Conservation (phyloP, 106 monocot species). For the Phalaenopsis equestris region DNA sequence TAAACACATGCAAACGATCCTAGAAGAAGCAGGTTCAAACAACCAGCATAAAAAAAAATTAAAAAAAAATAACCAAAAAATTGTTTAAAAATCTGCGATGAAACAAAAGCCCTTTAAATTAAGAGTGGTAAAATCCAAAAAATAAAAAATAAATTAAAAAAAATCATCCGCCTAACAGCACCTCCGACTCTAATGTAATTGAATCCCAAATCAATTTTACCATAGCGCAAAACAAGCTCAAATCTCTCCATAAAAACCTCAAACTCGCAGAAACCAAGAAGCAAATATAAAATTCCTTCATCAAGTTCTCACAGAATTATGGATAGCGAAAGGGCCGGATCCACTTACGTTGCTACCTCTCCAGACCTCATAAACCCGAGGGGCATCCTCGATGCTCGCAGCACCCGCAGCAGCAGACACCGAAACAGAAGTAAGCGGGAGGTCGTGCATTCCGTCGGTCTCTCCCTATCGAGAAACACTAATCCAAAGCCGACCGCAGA, state of each 20-base stretch:
- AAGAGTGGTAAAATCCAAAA: background rate
- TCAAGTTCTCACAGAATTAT: background rate
- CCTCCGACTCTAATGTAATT: too few relatives aligned
- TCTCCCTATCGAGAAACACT: background rate
- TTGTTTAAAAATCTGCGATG: background rate
- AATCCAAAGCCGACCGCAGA: background rate
- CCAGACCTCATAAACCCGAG: conserved; percentile 69
- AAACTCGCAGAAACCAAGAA: background rate
- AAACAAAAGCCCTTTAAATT: background rate
- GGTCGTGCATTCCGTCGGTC: conserved; percentile 22
- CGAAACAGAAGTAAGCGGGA: conserved; percentile 11
- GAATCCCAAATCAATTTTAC: background rate
- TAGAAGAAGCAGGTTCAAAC: background rate
- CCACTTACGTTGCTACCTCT: conserved; percentile 73
- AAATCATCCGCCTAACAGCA: background rate
- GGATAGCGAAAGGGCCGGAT: background rate
- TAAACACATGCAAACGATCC: background rate
- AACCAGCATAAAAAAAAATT: background rate
- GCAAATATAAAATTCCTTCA: background rate
- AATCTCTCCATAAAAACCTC: background rate
- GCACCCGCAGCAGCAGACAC: background rate
- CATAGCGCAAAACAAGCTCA: background rate
- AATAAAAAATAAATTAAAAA: too few relatives aligned
- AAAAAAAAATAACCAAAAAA: background rate
- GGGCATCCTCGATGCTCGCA: conserved; percentile 17